These are phyloP conservation scores for Beauveria asiatica DNA, from an alignment of 2,329 filamentous ascomycete species.

Conservation along the genomic window DNA sequence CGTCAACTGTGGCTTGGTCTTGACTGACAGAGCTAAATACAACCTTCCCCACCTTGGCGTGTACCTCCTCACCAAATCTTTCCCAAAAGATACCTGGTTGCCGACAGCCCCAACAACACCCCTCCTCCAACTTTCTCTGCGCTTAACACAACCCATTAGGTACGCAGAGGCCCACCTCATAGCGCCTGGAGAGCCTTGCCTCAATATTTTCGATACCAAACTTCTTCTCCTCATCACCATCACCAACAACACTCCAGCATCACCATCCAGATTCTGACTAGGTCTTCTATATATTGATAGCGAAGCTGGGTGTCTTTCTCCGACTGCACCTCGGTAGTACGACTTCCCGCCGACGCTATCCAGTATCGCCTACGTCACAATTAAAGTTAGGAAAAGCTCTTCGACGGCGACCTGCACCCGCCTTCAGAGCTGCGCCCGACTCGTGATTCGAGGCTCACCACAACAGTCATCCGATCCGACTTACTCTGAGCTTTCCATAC, in stretches of 20 bases:
- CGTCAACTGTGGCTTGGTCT: too few relatives aligned
- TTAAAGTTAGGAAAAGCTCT: conserved; percentile 24
- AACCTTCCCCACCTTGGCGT: neutral
- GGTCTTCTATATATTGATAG: conserved; percentile 4
- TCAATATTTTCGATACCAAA: conserved; percentile 11
- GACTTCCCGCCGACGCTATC: conserved; percentile 7
- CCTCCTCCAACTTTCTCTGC: neutral
- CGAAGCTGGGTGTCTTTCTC: conserved; percentile 7
- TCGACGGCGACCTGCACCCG: conserved; percentile 34
- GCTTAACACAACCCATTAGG: conserved; percentile 20
- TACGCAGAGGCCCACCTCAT: conserved; percentile 31
- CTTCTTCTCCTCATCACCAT: conserved; percentile 16
- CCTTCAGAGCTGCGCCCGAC: conserved; percentile 22
- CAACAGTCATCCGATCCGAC: neutral
- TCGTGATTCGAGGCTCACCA: neutral
- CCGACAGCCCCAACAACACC: neutral
- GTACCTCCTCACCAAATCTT: neutral
- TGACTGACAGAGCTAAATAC: neutral
- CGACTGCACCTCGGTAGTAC: neutral
- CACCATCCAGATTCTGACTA: conserved; percentile 3
- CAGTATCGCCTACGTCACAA: conserved; percentile 12
- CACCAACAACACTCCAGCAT: conserved; percentile 6
- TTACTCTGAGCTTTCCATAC: neutral
- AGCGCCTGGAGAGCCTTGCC: conserved; percentile 23
- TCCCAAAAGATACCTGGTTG: neutral